A percentile compares a stretch with the other conserved stretches of the same genome.
These are phyloP conservation scores for Candida alai DNA, from an alignment of 805 yeast genomes.

Conservation along the genomic window DNA sequence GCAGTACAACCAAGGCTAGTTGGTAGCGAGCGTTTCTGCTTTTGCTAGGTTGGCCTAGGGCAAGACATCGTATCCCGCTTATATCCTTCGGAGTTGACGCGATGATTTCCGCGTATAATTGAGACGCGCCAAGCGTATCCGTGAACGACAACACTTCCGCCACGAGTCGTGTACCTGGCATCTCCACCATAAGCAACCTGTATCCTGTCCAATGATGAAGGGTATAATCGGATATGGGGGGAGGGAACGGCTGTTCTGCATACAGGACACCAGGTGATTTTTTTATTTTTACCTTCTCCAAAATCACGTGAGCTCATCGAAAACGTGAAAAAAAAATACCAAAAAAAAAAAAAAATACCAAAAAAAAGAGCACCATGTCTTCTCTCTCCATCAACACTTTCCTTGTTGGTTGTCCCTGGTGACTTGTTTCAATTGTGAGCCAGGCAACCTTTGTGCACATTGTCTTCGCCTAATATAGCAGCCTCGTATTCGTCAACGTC, in stretches of 20 bases:
- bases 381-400: neutral
- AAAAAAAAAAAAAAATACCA: no score
- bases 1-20: constrained; percentile 50
- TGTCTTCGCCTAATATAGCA: constrained; percentile 5
- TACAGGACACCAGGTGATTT: no score
- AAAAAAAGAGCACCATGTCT: no score
- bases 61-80: constrained; percentile 56
- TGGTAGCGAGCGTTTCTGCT: constrained; percentile 64
- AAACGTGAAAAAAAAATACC: no score
- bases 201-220: no score
- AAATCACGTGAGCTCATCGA: no score
- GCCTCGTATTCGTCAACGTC: constrained; percentile 1
- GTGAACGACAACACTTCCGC: neutral
- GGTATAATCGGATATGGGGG: no score
- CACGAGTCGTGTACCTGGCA: no score
- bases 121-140: neutral
- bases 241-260: no score
- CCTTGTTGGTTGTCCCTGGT: neutral
- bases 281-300: no score
- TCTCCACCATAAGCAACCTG: no score
- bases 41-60: constrained; percentile 63
- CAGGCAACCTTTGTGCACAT: constrained; percentile 6
- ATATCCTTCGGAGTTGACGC: neutral
- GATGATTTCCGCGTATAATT: neutral
- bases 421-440: neutral